A percentile compares a stretch with the other conserved stretches of the same genome.
Evolutionary conservation across 2,329 filamentous ascomycete genomes (phyloP).

Genomic region (Malbranchea zuffiana): DNA sequence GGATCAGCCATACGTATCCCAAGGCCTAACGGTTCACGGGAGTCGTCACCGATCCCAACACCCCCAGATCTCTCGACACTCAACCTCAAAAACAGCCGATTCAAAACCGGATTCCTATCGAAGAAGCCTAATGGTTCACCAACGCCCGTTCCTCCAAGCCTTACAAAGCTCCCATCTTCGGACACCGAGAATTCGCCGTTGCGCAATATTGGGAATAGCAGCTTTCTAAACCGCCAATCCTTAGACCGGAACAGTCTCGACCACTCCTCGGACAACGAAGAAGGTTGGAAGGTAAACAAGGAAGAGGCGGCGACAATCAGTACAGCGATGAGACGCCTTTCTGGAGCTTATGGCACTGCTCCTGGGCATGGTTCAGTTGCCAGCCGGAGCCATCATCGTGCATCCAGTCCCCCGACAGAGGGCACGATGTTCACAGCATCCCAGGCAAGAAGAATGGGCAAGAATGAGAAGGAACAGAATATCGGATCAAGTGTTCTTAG

Average conservation of each 20-base stretch:
- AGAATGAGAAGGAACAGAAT: conserved; percentile 47
- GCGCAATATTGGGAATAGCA: conserved; percentile 42
- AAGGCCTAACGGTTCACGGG: conserved; percentile 30
- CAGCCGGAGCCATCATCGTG: conserved; percentile 35
- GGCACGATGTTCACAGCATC: conserved; percentile 53
- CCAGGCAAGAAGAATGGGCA: conserved; percentile 57
- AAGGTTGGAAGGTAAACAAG: conserved; percentile 36
- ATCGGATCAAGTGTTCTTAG: conserved; percentile 49
- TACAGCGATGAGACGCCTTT: conserved; percentile 46
- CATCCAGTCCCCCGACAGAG: conserved; percentile 43
- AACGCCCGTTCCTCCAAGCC: conserved; percentile 43
- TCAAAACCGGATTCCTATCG: conserved; percentile 78
- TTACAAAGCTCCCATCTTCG: conserved; percentile 50
- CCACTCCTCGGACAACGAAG: conserved; percentile 25
- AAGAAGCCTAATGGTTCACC: conserved; percentile 58
- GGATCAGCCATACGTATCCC: conserved; percentile 43
- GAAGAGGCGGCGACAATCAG: conserved; percentile 45
- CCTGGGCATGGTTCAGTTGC: conserved; percentile 26
- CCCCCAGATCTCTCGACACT: conserved; percentile 47
- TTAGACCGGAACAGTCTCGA: conserved; percentile 28
- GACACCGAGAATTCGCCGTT: conserved; percentile 48
- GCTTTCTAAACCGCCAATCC: conserved; percentile 39
- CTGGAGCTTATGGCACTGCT: conserved; percentile 30
- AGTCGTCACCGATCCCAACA: conserved; percentile 48
- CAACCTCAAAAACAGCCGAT: conserved; percentile 60